phyloP scores from a whole-genome alignment of 148 eudicot genomes.

The Rhododendron molle region DNA sequence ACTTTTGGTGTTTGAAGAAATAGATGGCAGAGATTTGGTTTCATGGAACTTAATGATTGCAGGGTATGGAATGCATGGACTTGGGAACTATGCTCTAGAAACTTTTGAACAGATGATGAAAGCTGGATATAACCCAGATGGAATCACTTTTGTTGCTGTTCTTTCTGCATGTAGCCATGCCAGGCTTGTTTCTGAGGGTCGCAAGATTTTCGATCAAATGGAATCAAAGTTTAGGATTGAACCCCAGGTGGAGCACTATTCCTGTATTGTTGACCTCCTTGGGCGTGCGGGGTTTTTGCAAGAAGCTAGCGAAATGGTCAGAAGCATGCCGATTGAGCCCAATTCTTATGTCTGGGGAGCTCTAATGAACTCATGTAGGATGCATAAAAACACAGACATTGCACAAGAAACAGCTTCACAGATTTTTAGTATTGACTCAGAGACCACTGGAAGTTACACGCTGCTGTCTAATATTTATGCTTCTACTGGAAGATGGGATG shows the following conservation, averaged over 20 bases:
- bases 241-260: conserved; percentile 49
- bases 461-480: conserved; percentile 55
- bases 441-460: conserved; percentile 44
- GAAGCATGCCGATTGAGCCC: conserved; percentile 55
- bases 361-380: conserved; percentile 44
- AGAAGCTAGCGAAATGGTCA: conserved; percentile 38
- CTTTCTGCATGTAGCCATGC: conserved; percentile 60
- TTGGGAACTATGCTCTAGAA: conserved; percentile 31
- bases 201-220: conserved; percentile 40
- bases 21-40: conserved; percentile 29
- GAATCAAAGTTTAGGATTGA: conserved; percentile 29
- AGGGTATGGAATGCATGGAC: conserved; percentile 59
- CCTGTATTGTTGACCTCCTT: conserved; percentile 57
- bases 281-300: conserved; percentile 50
- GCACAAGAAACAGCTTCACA: conserved; percentile 39
- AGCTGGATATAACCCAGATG: conserved; percentile 37
- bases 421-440: conserved; percentile 22
- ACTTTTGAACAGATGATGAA: conserved; percentile 40
- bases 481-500: conserved; percentile 51
- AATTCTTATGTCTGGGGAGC: conserved; percentile 53
- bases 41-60: conserved; percentile 58
- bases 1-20: conserved; percentile 26
- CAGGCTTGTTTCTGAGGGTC: conserved; percentile 47
- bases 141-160: conserved; percentile 46
- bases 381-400: conserved; percentile 33